These are phyloP conservation scores for Friedmanniomyces endolithicus DNA, from an alignment of 495 filamentous ascomycete genomes.

Conservation along the genomic window DNA sequence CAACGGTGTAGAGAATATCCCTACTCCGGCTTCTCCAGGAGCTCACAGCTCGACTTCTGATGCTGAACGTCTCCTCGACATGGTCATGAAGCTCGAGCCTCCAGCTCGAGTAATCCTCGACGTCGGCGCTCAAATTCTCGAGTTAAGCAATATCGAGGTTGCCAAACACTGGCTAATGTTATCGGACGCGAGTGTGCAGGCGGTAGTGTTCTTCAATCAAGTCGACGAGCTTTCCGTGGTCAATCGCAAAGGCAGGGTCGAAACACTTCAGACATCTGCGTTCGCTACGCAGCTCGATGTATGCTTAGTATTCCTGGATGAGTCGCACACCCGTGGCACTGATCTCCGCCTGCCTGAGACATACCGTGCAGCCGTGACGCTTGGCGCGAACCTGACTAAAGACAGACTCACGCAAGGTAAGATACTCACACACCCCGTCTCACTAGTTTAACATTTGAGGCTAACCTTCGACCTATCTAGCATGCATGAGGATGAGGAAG, in stretches of 20 bases:
- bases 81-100: slow-evolving; percentile 31
- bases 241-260: slow-evolving; percentile 34
- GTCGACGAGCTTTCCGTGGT: slow-evolving; percentile 37
- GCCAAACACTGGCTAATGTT: slow-evolving; percentile 39
- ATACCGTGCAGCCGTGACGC: slow-evolving; percentile 54
- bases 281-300: slow-evolving; percentile 46
- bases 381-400: slow-evolving; percentile 57
- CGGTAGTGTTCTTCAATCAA: slow-evolving; percentile 39
- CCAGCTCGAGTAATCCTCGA: slow-evolving; percentile 53
- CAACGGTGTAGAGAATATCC: slow-evolving; percentile 35
- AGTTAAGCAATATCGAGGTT: slow-evolving; percentile 45
- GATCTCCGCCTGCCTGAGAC: slow-evolving; percentile 52
- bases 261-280: slow-evolving; percentile 46
- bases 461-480: too few species aligned
- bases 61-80: slow-evolving; percentile 37
- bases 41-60: slow-evolving; percentile 6
- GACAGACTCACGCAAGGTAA: slow-evolving; percentile 64
- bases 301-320: slow-evolving; percentile 62
- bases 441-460: too few species aligned
- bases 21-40: background rate
- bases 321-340: slow-evolving; percentile 64
- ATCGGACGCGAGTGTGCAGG: slow-evolving; percentile 25
- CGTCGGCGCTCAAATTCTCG: slow-evolving; percentile 61
- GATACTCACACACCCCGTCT: too few species aligned
- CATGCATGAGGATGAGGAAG: slow-evolving; percentile 37